A percentile compares a stretch with the other conserved stretches of the same genome.
phyloP scores from a whole-genome alignment of 2,329 filamentous ascomycete genomes.

The Colletotrichum brevisporum region DNA sequence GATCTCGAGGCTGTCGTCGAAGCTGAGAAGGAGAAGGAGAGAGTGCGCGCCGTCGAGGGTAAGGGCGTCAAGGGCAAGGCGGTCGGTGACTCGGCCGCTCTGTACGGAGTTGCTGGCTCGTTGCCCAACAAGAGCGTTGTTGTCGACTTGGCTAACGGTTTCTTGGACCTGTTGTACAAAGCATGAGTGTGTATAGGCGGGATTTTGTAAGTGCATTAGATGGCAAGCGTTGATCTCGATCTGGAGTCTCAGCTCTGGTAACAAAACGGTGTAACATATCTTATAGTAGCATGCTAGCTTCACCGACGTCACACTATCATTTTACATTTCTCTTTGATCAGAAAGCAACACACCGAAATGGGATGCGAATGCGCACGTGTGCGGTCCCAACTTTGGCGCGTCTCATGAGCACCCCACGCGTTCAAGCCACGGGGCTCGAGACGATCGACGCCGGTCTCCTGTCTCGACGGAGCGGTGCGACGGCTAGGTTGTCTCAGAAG shows the following conservation, averaged over 20 bases:
- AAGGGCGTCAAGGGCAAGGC: slow-evolving; percentile 76
- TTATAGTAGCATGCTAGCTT: slow-evolving; percentile 15
- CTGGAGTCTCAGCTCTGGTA: slow-evolving; percentile 15
- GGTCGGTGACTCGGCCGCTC: slow-evolving; percentile 84
- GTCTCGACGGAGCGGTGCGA: background rate
- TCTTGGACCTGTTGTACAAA: slow-evolving; percentile 94
- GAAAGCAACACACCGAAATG: background rate
- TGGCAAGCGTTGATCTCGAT: slow-evolving; percentile 33
- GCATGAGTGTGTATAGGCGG: slow-evolving; percentile 63
- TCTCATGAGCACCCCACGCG: slow-evolving; percentile 12
- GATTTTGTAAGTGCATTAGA: slow-evolving; percentile 33
- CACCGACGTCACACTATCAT: slow-evolving; percentile 1
- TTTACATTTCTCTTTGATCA: background rate
- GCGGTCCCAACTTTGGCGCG: background rate
- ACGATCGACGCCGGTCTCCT: background rate
- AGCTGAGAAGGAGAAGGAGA: slow-evolving; percentile 85
- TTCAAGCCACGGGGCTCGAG: slow-evolving; percentile 18
- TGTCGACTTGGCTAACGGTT: slow-evolving; percentile 89
- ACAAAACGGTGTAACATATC: slow-evolving; percentile 25
- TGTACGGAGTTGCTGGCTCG: slow-evolving; percentile 96
- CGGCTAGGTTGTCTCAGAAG: slow-evolving; percentile 9
- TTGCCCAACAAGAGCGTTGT: slow-evolving; percentile 97
- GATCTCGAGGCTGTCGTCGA: slow-evolving; percentile 79
- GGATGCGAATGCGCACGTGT: background rate
- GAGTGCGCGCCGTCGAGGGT: slow-evolving; percentile 78